Evolutionary conservation across 495 filamentous ascomycete species (phyloP), one percentile per base, ranked within the genome.

Genomic region (Aspergillus bridgeri): DNA sequence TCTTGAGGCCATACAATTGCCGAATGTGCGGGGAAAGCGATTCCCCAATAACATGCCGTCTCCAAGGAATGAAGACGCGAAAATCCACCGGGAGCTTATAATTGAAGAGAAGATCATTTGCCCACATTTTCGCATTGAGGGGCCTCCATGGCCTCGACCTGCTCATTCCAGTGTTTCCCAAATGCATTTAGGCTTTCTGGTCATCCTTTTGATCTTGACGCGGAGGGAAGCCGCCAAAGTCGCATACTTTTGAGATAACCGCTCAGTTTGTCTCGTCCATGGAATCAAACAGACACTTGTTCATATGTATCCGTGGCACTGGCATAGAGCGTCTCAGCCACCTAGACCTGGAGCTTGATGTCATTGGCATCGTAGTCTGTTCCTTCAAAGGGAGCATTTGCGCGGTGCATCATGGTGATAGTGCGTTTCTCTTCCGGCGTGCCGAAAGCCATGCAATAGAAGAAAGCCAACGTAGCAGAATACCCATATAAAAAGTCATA

Each of bases 401-500:
- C 72, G 15, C 63, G 62, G 56, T 76, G 67, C 7, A 75, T 69
- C 60, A 73, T 68, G 17, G 72, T 64, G 38, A 77, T 64, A 6
- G 57, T 50, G 33, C 58, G 50, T 43, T 71, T 74, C 56, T 77
- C 75, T 6, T 65, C 48, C 0, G 60, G 45, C 3, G 73, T 71
- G 4, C 72, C 75, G 50, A 65, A 77, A 7, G 60, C 59, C 71
- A 76, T 75, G 57, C 72, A 75, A 58, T 77, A 79, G 25, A 79
- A 62, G 51, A 67, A 77, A 21, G 73, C 73, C 70, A 79, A 74
- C 3, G 71, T 77, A 0, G 75, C 20, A 71, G 25, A 1, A 70
- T n/a, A 72, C 6, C 74, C 66, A 57, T 71, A 69, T 6, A 67
- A 65, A 46, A 77, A 77, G 57, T 76, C 74, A 69, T 75, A 56